Base-by-base conservation (phyloP, 2,329 filamentous ascomycete genomes). In the Fusarium pseudoanthophilum region DNA sequence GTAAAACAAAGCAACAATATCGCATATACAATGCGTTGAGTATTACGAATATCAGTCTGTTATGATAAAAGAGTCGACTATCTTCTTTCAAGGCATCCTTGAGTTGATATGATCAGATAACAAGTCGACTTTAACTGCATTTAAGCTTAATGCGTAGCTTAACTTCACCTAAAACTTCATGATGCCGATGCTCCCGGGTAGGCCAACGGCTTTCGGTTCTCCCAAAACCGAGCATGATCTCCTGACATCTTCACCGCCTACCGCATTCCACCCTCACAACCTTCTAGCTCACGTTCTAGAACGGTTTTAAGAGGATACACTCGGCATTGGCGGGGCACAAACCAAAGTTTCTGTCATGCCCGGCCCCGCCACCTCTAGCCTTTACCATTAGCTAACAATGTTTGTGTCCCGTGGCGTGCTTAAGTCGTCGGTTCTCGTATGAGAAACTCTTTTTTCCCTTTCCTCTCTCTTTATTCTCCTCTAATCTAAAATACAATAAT, bases 321-420 rank as follows among this genome's bases (percentile, higher is more conserved):
- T 77, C 78, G 78, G 78, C 75, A 75, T 78, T 79, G 77, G 78
- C 75, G 78, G 77, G 77, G 78, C 73, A 58, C 42, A 36, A 48
- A 51, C 26, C 30, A 75, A 67, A 72, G 59, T 64, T 64, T 66
- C 63, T 48, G 68, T 74, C 62, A 63, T 60, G 46, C 58, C 64
- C 45, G 64, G 65, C 65, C 71, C 74, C 71, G 73, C 75, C 51
- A 28, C 36, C 51, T 55, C 5, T 21, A 4, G 15, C 34, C 30
- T 51, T 20, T 10, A 14, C 34, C 32, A 53, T 53, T 55, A 74
- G 71, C 69, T 71, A 43, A 64, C 51, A 59, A 72, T 71, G 62
- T 60, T 53, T 66, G 66, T 59, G 66, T 69, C 71, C 67, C 75
- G 74, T 77, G 75, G 75, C 75, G 75, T 77, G 75, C 75, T 77